Base-by-base conservation (phyloP, 2,329 filamentous ascomycete species). In the Ophiostoma ulmi region DNA sequence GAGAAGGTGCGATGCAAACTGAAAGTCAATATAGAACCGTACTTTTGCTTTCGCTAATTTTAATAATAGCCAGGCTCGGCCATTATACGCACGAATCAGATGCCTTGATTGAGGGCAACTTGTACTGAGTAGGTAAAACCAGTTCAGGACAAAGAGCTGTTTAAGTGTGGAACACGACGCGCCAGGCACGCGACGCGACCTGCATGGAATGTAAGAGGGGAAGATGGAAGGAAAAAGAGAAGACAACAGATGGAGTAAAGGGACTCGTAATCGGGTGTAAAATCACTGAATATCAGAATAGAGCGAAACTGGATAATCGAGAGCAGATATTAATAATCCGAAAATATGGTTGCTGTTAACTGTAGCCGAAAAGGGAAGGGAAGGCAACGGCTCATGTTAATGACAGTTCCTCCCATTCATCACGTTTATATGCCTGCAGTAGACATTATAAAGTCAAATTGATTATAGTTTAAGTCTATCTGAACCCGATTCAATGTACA, bases 111-210 rank as follows among this genome's bases (percentile, higher is more conserved):
- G 52, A 26, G n/a, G 22, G 20, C 44, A 48, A 48, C 14, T 58
- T 1, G 22, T n/a, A n/a, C n/a, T n/a, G n/a, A n/a, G n/a, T 48
- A 48, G 44, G 44, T 26, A 58, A 26, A 55, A 55, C 11, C 22
- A 41, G 55, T 31, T 31, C 31, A 38, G 64, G 38, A 38, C 55
- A 63, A 39, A 44, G 36, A 36, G 58, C 58, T 65, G 55, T 44
- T 26, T 26, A 5, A 68, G 41, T 38, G 70, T 66, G 64, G 69
- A 26, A 61, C 61, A 66, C 35, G 58, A 73, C 72, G 72, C 72
- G 72, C 55, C 55, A 31, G 58, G 20, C 22, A 73, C 72, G 72
- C 72, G 72, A 69, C 72, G 70, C 67, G 72, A 65, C 71, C 39
- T 70, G 44, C 69, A 44, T 72, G 61, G 70, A 66, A 69, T 36